Evolutionary conservation across 1,284 basidiomycete species (phyloP).

Genomic region (Puccinia triticina): DNA sequence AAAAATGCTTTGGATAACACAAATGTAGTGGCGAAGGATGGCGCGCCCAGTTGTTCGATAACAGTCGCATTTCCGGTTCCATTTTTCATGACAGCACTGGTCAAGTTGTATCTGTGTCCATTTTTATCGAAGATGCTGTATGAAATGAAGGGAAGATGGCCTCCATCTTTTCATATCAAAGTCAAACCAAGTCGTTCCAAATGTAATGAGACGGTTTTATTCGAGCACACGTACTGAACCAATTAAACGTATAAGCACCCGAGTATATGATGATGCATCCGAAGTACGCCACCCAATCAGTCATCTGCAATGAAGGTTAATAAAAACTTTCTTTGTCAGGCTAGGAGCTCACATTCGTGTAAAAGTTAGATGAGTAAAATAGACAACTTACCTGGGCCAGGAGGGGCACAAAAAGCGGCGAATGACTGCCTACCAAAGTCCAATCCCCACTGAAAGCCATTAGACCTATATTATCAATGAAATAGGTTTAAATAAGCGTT

Average conservation of each 20-base stretch:
- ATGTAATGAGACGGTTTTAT: not conserved
- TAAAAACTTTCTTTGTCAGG: not conserved
- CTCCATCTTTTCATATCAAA: slow-evolving; percentile 8
- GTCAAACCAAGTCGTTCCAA: not conserved
- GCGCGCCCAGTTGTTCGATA: slow-evolving; percentile 13
- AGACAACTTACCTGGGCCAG: slow-evolving; percentile 27
- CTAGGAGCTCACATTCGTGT: not conserved
- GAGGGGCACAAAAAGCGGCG: slow-evolving; percentile 34
- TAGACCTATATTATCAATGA: slow-evolving; percentile 2
- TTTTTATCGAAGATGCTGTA: slow-evolving; percentile 29
- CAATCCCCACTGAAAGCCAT: slow-evolving; percentile 39
- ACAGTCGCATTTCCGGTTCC: slow-evolving; percentile 2
- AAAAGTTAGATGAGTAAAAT: not conserved
- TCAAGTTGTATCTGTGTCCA: slow-evolving; percentile 32
- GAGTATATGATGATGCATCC: slow-evolving; percentile 25
- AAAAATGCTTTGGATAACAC: slow-evolving; percentile 25
- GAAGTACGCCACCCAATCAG: slow-evolving; percentile 20
- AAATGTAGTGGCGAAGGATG: slow-evolving; percentile 13
- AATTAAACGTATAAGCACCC: slow-evolving; percentile 26
- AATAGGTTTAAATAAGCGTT: not conserved
- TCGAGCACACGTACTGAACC: slow-evolving; percentile 9
- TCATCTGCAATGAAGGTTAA: not conserved
- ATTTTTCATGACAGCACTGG: slow-evolving; percentile 22
- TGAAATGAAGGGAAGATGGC: slow-evolving; percentile 36
- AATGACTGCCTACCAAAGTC: slow-evolving; percentile 41